Conservation (phyloP, 208 protist species). For the Naegleria gruberi region DNA sequence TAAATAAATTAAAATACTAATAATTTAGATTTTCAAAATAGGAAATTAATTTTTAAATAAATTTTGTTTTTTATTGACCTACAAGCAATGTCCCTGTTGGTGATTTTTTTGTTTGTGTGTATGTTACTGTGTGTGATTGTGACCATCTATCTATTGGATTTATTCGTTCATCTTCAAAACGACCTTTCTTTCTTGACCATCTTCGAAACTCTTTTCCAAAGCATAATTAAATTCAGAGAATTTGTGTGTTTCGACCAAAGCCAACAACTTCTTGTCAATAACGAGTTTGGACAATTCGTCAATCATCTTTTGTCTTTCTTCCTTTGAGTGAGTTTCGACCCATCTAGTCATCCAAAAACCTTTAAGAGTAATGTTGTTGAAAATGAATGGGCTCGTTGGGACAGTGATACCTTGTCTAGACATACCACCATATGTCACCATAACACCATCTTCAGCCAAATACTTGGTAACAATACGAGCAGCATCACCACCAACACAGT, state of each 20-base stretch:
- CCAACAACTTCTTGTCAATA: background rate
- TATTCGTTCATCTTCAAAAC: background rate
- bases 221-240: background rate
- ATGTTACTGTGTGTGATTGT: background rate
- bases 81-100: background rate
- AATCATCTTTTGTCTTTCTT: conserved; percentile 37
- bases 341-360: conserved; percentile 85
- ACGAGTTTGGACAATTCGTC: background rate
- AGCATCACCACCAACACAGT: conserved; percentile 80
- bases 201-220: background rate
- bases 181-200: background rate
- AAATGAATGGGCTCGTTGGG: conserved; percentile 79
- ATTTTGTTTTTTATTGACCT: too few species aligned
- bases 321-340: conserved; percentile 62
- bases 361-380: conserved; percentile 67
- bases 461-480: conserved; percentile 73
- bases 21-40: too few species aligned
- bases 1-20: too few species aligned
- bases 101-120: too few species aligned
- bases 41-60: too few species aligned
- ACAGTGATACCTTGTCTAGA: conserved; percentile 79
- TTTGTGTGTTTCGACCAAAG: background rate
- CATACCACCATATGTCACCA: conserved; percentile 94
- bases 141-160: background rate
- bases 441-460: conserved; percentile 70